A percentile compares a stretch with the other conserved stretches of the same genome.
phyloP scores from a whole-genome alignment of 83 land plant genomes.

The Isoetes engelmannii region DNA sequence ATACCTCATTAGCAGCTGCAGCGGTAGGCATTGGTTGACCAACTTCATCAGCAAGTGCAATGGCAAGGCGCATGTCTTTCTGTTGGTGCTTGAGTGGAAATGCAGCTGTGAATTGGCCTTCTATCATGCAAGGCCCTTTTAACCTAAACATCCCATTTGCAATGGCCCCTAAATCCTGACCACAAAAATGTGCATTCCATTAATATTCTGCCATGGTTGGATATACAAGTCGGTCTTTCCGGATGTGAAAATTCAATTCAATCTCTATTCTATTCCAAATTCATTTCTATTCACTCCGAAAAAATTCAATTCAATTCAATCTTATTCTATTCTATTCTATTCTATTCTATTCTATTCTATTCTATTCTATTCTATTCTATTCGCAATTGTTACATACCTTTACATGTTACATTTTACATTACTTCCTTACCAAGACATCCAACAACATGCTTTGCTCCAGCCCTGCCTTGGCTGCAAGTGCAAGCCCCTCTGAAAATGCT shows the following conservation, averaged over 20 bases:
- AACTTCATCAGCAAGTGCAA: conserved; percentile 79
- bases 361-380: too few species aligned
- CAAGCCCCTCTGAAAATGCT: conserved; percentile 89
- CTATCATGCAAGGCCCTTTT: conserved; percentile 84
- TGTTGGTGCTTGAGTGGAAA: conserved; percentile 95
- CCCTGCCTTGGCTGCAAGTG: conserved; percentile 58
- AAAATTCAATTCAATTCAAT: too few species aligned
- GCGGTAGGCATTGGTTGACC: conserved; percentile 86
- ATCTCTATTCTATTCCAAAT: too few species aligned
- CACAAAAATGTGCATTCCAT: neutral
- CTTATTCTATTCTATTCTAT: too few species aligned
- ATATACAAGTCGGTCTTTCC: neutral
- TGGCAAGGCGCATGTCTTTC: conserved; percentile 90
- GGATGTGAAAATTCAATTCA: too few species aligned
- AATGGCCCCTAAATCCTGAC: conserved; percentile 69
- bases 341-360: too few species aligned
- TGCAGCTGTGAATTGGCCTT: conserved; percentile 55
- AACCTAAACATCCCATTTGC: conserved; percentile 79
- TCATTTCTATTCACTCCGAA: too few species aligned
- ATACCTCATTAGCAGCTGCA: conserved; percentile 87
- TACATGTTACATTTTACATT: too few species aligned
- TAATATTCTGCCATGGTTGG: neutral
- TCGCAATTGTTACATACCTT: too few species aligned
- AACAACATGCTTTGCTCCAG: conserved; percentile 56
- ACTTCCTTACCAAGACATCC: conserved; percentile 60